These are phyloP conservation scores for Pyrenopolyporus hunteri DNA, from an alignment of 495 filamentous ascomycete species.

Conservation along the genomic window DNA sequence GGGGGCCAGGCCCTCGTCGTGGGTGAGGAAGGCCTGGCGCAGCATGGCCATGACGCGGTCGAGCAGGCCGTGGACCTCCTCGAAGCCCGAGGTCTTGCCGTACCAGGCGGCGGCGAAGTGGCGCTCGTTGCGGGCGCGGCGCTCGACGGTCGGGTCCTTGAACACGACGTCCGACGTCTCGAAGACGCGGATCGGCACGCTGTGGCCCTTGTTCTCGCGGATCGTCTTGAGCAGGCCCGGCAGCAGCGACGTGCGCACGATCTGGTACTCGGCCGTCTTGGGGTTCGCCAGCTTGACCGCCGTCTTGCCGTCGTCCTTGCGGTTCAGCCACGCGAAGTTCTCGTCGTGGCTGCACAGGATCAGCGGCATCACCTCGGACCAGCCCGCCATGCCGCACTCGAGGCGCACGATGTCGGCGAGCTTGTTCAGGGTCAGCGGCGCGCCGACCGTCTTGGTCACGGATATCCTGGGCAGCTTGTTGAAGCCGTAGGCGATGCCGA, in stretches of 20 bases:
- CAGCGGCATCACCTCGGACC: constrained; percentile 94
- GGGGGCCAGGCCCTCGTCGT: constrained; percentile 68
- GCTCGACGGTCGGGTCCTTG: constrained; percentile 79
- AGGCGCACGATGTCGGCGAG: constrained; percentile 88
- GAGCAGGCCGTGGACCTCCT: constrained; percentile 91
- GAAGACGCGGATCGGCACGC: constrained; percentile 89
- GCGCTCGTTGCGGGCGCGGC: constrained; percentile 86
- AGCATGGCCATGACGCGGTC: constrained; percentile 95
- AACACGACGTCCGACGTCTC: constrained; percentile 91
- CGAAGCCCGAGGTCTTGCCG: constrained; percentile 94
- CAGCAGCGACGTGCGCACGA: constrained; percentile 87
- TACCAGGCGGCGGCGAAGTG: constrained; percentile 96
- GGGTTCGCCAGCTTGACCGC: constrained; percentile 92
- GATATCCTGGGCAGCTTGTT: constrained; percentile 87
- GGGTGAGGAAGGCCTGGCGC: constrained; percentile 75
- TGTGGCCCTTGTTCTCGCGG: constrained; percentile 90
- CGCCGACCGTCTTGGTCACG: constrained; percentile 84
- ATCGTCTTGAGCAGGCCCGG: constrained; percentile 95
- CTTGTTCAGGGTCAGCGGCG: constrained; percentile 91
- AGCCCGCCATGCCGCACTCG: constrained; percentile 93
- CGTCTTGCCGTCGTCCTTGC: constrained; percentile 82
- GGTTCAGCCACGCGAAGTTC: constrained; percentile 96
- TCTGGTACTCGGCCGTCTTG: constrained; percentile 94
- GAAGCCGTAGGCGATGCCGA: constrained; percentile 94
- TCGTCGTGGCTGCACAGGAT: constrained; percentile 98